Percentiles rank a stretch among this genome's conserved stretches.
Conservation (phyloP, 441 rosid genomes). For the Mallotus japonicus region DNA sequence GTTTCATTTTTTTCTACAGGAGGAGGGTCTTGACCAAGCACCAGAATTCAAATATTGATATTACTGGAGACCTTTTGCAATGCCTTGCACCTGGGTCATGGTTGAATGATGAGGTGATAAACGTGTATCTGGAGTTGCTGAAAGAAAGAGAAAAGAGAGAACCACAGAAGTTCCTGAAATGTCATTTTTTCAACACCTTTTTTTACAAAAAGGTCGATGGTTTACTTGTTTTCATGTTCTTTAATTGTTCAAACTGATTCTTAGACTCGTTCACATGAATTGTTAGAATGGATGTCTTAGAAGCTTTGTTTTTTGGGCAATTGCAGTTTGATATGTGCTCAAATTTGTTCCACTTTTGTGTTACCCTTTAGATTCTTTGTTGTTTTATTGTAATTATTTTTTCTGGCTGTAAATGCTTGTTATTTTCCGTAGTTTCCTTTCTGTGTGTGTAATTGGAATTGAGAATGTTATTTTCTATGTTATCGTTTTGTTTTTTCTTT, state of each 20-base stretch:
- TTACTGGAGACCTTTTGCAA: constrained; percentile 59
- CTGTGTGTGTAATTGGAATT: not conserved
- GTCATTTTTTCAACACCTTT: constrained; percentile 90
- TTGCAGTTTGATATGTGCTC: constrained; percentile 2
- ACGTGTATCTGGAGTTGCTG: constrained; percentile 79
- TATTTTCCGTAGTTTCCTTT: not conserved
- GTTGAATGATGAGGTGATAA: constrained; percentile 98
- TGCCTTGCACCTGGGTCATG: constrained; percentile 79
- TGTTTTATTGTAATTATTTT: not conserved
- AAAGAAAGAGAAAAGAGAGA: constrained; percentile 92
- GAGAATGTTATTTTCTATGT: constrained; percentile 2
- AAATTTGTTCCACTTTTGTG: not conserved
- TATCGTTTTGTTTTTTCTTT: not conserved
- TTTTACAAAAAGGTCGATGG: constrained; percentile 79
- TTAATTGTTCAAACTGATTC: not conserved
- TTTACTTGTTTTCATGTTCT: constrained; percentile 18
- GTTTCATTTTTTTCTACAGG: constrained; percentile 36
- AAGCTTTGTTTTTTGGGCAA: not conserved
- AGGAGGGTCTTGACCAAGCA: constrained; percentile 52
- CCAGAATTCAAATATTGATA: constrained; percentile 59
- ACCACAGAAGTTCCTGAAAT: constrained; percentile 68
- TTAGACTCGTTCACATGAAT: not conserved
- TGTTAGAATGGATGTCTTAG: not conserved
- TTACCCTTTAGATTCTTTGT: constrained; percentile 1
- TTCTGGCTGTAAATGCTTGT: not conserved